Conservation (phyloP, 2,329 filamentous ascomycete species). For the Penicillium sp. region DNA sequence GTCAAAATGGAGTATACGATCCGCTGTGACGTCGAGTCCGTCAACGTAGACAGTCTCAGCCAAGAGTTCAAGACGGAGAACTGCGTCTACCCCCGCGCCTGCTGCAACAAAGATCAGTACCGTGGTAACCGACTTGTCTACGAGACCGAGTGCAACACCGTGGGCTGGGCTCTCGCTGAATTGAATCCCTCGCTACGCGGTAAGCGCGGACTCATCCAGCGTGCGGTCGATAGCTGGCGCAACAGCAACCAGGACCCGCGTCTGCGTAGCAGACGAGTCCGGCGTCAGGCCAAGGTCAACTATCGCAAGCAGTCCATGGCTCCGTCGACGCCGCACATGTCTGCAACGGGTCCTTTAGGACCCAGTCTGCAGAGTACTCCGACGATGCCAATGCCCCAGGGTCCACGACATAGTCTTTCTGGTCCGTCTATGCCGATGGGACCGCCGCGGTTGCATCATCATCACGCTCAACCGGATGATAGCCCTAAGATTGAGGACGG, state of each 20-base stretch:
- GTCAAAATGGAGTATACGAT: constrained; percentile 99
- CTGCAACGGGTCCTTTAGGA: constrained; percentile 63
- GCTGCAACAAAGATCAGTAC: constrained; percentile 94
- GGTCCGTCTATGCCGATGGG: constrained; percentile 68
- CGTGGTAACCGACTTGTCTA: constrained; percentile 93
- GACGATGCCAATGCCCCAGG: constrained; percentile 56
- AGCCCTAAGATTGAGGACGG: constrained; percentile 69
- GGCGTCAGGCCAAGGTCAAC: constrained; percentile 95
- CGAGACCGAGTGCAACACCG: constrained; percentile 97
- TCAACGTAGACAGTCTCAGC: constrained; percentile 82
- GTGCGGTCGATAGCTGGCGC: constrained; percentile 96
- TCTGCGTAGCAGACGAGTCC: constrained; percentile 85
- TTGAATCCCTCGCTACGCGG: constrained; percentile 88
- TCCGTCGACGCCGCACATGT: constrained; percentile 65
- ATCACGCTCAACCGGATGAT: constrained; percentile 72
- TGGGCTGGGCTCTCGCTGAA: constrained; percentile 98
- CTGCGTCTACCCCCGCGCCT: constrained; percentile 94
- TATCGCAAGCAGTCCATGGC: constrained; percentile 72
- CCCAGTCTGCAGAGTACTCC: constrained; percentile 64
- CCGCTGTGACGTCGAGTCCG: constrained; percentile 94
- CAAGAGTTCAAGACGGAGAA: constrained; percentile 97
- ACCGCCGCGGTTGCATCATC: constrained; percentile 70
- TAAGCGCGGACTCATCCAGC: constrained; percentile 93
- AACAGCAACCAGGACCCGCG: constrained; percentile 98
- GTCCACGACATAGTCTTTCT: constrained; percentile 40